Evolutionary conservation across 78 protist species (phyloP), one percentile per base, ranked within the genome.

Genomic region (Tieghemostelium lacteum): DNA sequence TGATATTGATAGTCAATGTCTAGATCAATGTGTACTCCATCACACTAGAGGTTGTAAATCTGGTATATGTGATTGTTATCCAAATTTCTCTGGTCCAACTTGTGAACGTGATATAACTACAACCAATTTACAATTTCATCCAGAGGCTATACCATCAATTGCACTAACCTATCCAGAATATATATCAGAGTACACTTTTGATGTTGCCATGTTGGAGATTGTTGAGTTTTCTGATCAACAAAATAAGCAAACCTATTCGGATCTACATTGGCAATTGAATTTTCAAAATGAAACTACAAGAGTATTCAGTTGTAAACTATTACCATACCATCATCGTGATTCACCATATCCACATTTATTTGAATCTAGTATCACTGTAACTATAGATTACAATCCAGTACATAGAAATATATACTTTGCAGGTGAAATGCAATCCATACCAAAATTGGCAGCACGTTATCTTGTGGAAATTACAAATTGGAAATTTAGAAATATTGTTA

Each of bases 1-100:
- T 20, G 42, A 71, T 31, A 29, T 28, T 0, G 37, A 71, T 33
- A 14, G 26, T 42, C 28, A 10, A 3, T 71, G 77, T n/a, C 26
- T 34, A 20, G 61, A 52, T 31, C 37, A 42, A 24, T 71, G 77
- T 52, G 24, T 71, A 26, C 58, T 36, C 20, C 42, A 71, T 33
- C 33, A 36, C n/a, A 71, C 77, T 20, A 22, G 17, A 5, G 33
- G 42, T 8, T 71, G 77, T 33, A 71, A 63, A 71, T 16, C 28
- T 3, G 77, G 77, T 28, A 20, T 45, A 36, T 71, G 77, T 71
- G 77, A 71, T 10, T 71, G 77, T 22, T 71, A 50, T 6, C 77
- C 77, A 45, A 71, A 71, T 71, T 71, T 71, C 24, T 50, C 42
- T 16, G 77, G 77, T 22, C 77, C 62, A 50, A 20, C 20, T 31